Evolutionary conservation across 805 yeast genomes (phyloP).

Genomic region (Metschnikowia aberdeeniae): DNA sequence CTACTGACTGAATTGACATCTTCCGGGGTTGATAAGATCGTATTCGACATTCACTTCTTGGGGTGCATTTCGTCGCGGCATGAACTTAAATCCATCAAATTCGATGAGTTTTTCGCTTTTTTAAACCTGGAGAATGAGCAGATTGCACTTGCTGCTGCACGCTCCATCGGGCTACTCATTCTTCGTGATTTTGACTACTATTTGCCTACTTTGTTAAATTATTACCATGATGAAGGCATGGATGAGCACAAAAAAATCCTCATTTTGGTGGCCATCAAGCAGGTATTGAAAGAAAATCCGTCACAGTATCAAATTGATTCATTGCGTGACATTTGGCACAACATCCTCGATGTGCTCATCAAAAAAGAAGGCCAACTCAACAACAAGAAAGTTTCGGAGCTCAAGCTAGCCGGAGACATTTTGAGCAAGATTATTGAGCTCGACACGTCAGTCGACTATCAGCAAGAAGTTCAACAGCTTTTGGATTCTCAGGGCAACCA

Average conservation of each 20-base stretch:
- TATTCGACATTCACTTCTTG: constrained; percentile 41
- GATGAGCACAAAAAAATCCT: constrained; percentile 11
- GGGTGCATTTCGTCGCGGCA: constrained; percentile 42
- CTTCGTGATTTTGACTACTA: constrained; percentile 35
- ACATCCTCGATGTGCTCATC: constrained; percentile 8
- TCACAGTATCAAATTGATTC: background rate
- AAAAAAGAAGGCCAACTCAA: constrained; percentile 6
- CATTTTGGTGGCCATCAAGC: constrained; percentile 21
- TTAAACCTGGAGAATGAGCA: constrained; percentile 22
- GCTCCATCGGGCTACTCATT: constrained; percentile 49
- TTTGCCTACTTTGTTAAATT: constrained; percentile 34
- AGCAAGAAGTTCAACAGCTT: constrained; percentile 16
- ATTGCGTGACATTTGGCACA: constrained; percentile 12
- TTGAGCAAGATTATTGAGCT: constrained; percentile 25
- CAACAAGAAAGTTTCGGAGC: constrained; percentile 20
- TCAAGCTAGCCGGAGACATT: constrained; percentile 35
- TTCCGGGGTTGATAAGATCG: constrained; percentile 11
- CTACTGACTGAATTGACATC: constrained; percentile 22
- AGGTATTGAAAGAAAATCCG: constrained; percentile 17
- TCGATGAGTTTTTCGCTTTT: constrained; percentile 31
- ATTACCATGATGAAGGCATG: constrained; percentile 7
- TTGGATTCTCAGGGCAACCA: constrained; percentile 8
- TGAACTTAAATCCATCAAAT: constrained; percentile 16
- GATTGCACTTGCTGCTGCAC: constrained; percentile 45
- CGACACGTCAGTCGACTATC: constrained; percentile 12